A percentile compares a stretch with the other conserved stretches of the same genome.
phyloP scores from a whole-genome alignment of 2,329 filamentous ascomycete species.

The Paraconiothyrium sp. region DNA sequence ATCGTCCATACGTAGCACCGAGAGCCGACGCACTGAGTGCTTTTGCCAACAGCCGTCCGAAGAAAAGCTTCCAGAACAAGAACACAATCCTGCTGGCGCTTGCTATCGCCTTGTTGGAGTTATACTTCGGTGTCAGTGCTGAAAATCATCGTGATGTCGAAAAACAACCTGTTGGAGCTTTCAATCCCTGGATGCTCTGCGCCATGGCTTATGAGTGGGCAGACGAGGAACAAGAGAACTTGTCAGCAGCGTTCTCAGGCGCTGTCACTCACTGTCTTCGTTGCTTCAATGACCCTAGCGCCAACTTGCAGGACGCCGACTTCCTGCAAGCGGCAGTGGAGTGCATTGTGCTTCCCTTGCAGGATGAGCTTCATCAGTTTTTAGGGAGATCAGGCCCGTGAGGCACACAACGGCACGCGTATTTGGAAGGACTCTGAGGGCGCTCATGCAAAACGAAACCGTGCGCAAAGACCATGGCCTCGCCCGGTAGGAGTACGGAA shows the following conservation, averaged over 20 bases:
- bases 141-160: constrained; percentile 41
- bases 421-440: background rate
- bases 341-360: constrained; percentile 48
- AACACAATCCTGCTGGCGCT: constrained; percentile 48
- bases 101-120: constrained; percentile 46
- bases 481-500: background rate
- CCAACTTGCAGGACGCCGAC: constrained; percentile 44
- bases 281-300: constrained; percentile 38
- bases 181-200: constrained; percentile 43
- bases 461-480: constrained; percentile 1
- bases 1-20: constrained; percentile 44
- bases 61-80: constrained; percentile 41
- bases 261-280: constrained; percentile 32
- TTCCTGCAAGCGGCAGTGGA: constrained; percentile 50
- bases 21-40: constrained; percentile 21
- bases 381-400: constrained; percentile 40
- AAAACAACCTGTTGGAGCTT: constrained; percentile 22
- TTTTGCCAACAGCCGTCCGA: constrained; percentile 14
- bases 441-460: background rate
- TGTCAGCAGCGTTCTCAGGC: constrained; percentile 47
- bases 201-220: constrained; percentile 48
- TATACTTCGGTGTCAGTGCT: constrained; percentile 48
- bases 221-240: constrained; percentile 43
- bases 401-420: background rate
- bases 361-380: constrained; percentile 49